Conservation (phyloP, 805 yeast species). For the Pichia eremophila region DNA sequence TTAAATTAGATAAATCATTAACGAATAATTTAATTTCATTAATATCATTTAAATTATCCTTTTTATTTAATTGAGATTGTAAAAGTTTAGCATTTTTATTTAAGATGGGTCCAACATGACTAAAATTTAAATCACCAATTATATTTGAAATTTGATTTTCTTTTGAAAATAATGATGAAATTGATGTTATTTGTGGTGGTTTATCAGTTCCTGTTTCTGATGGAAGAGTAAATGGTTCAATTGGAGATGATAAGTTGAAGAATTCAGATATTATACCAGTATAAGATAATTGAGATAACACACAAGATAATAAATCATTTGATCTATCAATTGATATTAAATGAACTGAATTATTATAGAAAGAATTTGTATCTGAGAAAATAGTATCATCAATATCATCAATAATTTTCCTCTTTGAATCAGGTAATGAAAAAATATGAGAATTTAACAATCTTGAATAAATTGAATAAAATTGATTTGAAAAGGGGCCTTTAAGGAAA, state of each 20-base stretch:
- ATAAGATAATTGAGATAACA: slow-evolving; percentile 72
- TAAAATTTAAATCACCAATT: slow-evolving; percentile 57
- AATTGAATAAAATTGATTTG: slow-evolving; percentile 39
- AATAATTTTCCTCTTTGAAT: slow-evolving; percentile 27
- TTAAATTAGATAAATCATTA: slow-evolving; percentile 55
- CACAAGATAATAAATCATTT: slow-evolving; percentile 61
- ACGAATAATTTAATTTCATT: slow-evolving; percentile 67
- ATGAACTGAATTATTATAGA: slow-evolving; percentile 45
- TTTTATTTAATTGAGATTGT: slow-evolving; percentile 56
- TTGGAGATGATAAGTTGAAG: slow-evolving; percentile 39
- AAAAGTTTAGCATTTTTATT: slow-evolving; percentile 63
- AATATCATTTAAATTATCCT: slow-evolving; percentile 47
- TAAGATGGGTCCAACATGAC: slow-evolving; percentile 64
- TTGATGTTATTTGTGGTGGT: slow-evolving; percentile 11
- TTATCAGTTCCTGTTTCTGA: no score
- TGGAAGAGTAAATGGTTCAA: slow-evolving; percentile 7
- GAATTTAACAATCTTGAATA: slow-evolving; percentile 24
- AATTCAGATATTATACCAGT: slow-evolving; percentile 74
- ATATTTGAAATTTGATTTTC: slow-evolving; percentile 46
- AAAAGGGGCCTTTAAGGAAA: slow-evolving; percentile 50
- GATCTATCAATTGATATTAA: slow-evolving; percentile 72
- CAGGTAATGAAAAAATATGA: slow-evolving; percentile 22
- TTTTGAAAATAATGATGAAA: slow-evolving; percentile 19
- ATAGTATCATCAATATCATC: slow-evolving; percentile 27
- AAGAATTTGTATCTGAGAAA: slow-evolving; percentile 25